Evolutionary conservation across 106 monocot genomes (phyloP), one percentile per base, ranked within the genome.

Genomic region (Acanthochlamys bracteata): DNA sequence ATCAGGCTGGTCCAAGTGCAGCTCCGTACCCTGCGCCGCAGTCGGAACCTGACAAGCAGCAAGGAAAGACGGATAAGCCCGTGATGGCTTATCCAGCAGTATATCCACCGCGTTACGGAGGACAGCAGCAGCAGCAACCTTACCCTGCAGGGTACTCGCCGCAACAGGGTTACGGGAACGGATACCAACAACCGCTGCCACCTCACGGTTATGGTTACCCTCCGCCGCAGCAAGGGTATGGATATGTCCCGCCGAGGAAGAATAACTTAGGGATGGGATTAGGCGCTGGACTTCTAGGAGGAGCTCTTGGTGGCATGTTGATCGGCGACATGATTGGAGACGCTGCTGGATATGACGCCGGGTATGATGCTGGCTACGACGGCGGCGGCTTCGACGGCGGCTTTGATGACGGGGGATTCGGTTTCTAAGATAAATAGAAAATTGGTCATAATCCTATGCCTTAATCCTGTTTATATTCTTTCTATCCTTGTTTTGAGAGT

Each of bases 241-340:
- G 41, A 11, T 33, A 33, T 3, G 27, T 40, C 7, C 61, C 33
- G 20, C 55, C 27, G 61, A 33, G 39, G 74, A 79, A 55, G 73
- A 78, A 78, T 43, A 80, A 70, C 57, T 41, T 80, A 6, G 80
- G 76, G 22, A 43, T 83, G 41, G 88, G 88, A 3, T 68, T 83
- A 10, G 85, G 81, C 1, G 75, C 81, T 0, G 83, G 83, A 17
- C 66, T 84, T 13, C 53, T 83, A 21, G 83, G 83, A 10, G 88
- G 88, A 10, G 80, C 77, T 8, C 47, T 88, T 14, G 83, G 83
- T 14, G 87, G 87, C 25, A 41, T 88, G 59, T 25, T 84, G 42
- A 22, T 88, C 4, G 83, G 78, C 12, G 88, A 84, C 60, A 66
- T 84, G 83, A 65, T 83, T 19, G 66, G 74, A 13, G 86, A 89